Conservation (phyloP, 192 early-diverging fungal species). For the Linnemannia zychae region DNA sequence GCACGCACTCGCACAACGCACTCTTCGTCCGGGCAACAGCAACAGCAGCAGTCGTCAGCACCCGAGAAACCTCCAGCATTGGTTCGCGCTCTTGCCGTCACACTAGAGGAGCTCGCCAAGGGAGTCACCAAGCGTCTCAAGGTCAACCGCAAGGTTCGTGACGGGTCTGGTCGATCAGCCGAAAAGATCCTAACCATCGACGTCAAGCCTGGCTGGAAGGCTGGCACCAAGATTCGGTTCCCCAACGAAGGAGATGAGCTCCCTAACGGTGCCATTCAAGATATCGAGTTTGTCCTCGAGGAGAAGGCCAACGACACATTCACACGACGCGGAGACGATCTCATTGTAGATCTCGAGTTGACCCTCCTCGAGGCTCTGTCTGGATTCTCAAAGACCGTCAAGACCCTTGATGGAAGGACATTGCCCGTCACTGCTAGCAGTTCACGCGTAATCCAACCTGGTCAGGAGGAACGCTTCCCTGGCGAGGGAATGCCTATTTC, state of each 20-base stretch:
- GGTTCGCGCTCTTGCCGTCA: slow-evolving; percentile 76
- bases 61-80: slow-evolving; percentile 73
- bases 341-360: slow-evolving; percentile 74
- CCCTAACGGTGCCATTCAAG: slow-evolving; percentile 81
- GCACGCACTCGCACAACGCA: slow-evolving; percentile 8
- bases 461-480: slow-evolving; percentile 77
- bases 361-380: slow-evolving; percentile 83
- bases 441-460: slow-evolving; percentile 74
- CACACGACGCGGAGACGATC: slow-evolving; percentile 91
- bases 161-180: slow-evolving; percentile 59
- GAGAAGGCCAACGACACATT: slow-evolving; percentile 92
- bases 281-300: slow-evolving; percentile 95
- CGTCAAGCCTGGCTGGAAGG: slow-evolving; percentile 97
- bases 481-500: slow-evolving; percentile 97
- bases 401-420: slow-evolving; percentile 81
- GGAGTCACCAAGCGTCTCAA: slow-evolving; percentile 95
- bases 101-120: slow-evolving; percentile 94
- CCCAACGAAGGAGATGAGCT: slow-evolving; percentile 91
- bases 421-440: slow-evolving; percentile 74
- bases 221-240: slow-evolving; percentile 96
- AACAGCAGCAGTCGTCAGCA: slow-evolving; percentile 21
- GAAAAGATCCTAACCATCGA: slow-evolving; percentile 91
- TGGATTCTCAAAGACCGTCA: slow-evolving; percentile 82
- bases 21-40: slow-evolving; percentile 19
- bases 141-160: slow-evolving; percentile 78